Evolutionary conservation across 306 rosid species (phyloP).

Genomic region (Lagenaria siceraria): DNA sequence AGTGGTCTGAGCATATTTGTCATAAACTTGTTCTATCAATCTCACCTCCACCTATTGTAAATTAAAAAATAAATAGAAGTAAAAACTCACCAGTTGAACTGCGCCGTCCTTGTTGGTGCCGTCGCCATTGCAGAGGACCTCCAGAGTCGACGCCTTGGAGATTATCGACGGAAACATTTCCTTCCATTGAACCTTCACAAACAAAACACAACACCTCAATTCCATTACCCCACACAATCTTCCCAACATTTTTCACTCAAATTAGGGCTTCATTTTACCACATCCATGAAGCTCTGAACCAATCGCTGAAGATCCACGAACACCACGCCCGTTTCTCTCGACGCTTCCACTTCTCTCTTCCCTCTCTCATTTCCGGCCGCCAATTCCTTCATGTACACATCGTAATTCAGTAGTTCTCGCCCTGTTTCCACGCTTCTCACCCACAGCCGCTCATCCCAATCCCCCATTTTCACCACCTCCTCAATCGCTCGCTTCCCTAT

Average conservation of each 20-base stretch:
- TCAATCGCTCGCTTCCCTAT: constrained; percentile 36
- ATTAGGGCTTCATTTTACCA: constrained; percentile 31
- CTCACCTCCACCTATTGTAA: too few relatives aligned
- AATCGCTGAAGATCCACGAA: constrained; percentile 56
- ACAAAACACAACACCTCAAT: neutral
- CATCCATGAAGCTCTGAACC: constrained; percentile 63
- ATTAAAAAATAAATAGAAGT: too few relatives aligned
- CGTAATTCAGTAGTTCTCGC: constrained; percentile 76
- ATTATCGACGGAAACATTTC: constrained; percentile 89
- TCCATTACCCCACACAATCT: neutral
- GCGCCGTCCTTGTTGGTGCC: constrained; percentile 53
- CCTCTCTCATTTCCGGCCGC: constrained; percentile 19
- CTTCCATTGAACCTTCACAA: constrained; percentile 73
- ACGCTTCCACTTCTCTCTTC: constrained; percentile 72
- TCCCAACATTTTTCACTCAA: neutral
- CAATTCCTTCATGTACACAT: constrained; percentile 64
- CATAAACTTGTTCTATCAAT: too few relatives aligned
- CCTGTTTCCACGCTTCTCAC: constrained; percentile 75
- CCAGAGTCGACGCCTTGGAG: constrained; percentile 71
- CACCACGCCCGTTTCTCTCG: constrained; percentile 66
- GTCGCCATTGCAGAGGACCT: constrained; percentile 63
- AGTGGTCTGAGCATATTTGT: too few relatives aligned
- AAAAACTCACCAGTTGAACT: constrained; percentile 80
- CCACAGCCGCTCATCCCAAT: constrained; percentile 69
- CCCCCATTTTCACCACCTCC: constrained; percentile 76